Evolutionary conservation across 352 stramenopile species (phyloP).

Genomic region (Blastocystis sp.): DNA sequence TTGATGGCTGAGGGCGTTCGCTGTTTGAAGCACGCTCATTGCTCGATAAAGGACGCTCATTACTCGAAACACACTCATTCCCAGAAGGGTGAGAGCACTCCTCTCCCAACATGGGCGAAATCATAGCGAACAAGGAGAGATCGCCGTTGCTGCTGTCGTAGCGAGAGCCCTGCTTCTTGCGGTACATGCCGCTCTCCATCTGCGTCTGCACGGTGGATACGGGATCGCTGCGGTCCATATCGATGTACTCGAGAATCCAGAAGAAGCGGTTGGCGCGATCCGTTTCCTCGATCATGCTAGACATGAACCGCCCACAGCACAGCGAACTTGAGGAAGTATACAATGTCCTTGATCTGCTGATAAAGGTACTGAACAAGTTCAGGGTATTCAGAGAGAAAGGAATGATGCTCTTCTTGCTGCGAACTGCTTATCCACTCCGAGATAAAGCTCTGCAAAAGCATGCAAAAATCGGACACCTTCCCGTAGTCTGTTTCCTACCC

Average conservation of each 20-base stretch:
- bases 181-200: slow-evolving; percentile 6
- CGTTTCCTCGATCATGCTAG: slow-evolving; percentile 50
- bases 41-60: no score
- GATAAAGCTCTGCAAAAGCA: slow-evolving; percentile 40
- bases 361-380: slow-evolving; percentile 42
- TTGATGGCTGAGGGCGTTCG: no score
- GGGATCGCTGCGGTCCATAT: slow-evolving; percentile 37
- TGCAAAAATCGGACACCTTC: neutral
- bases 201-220: slow-evolving; percentile 25
- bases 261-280: slow-evolving; percentile 27
- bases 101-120: neutral
- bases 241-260: slow-evolving; percentile 55
- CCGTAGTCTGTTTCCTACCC: neutral
- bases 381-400: neutral
- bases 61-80: no score
- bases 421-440: slow-evolving; percentile 62
- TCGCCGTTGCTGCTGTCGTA: slow-evolving; percentile 53
- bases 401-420: neutral
- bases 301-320: neutral
- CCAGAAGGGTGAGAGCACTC: neutral
- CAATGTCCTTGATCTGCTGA: slow-evolving; percentile 32
- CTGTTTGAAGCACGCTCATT: no score
- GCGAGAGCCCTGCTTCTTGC: slow-evolving; percentile 43
- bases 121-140: slow-evolving; percentile 27
- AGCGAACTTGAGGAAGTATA: slow-evolving; percentile 48